Conservation (phyloP, 2,329 filamentous ascomycete genomes). For the Apiospora kogelbergensis region DNA sequence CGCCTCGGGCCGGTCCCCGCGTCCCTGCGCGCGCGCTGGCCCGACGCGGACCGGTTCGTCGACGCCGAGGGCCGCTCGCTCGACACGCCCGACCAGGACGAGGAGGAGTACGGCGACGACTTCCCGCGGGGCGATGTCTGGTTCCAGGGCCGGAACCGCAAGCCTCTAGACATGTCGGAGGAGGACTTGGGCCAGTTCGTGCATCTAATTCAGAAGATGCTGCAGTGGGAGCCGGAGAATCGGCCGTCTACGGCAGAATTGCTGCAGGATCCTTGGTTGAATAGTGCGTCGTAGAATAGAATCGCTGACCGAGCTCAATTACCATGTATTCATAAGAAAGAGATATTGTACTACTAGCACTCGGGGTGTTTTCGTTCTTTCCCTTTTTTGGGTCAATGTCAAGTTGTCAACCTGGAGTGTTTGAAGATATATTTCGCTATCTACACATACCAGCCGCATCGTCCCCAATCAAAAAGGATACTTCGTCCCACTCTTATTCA, state of each 20-base stretch:
- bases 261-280: neutral
- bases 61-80: neutral
- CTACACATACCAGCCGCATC: too few relatives aligned
- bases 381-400: too few relatives aligned
- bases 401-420: too few relatives aligned
- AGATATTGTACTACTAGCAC: too few relatives aligned
- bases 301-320: neutral
- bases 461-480: constrained; percentile 16
- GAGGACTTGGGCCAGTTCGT: neutral
- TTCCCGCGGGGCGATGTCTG: neutral
- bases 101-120: neutral
- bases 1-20: neutral
- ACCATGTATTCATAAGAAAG: too few relatives aligned
- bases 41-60: neutral
- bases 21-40: neutral
- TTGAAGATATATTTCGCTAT: too few relatives aligned
- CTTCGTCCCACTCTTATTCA: constrained; percentile 17
- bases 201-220: neutral
- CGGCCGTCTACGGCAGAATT: neutral
- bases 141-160: neutral
- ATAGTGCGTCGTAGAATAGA: too few relatives aligned
- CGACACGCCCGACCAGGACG: neutral
- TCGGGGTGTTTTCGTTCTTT: too few relatives aligned
- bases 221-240: neutral
- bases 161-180: neutral